Evolutionary conservation across 805 yeast genomes (phyloP), one percentile per base, ranked within the genome.

Genomic region (Yarrowia keelungensis): DNA sequence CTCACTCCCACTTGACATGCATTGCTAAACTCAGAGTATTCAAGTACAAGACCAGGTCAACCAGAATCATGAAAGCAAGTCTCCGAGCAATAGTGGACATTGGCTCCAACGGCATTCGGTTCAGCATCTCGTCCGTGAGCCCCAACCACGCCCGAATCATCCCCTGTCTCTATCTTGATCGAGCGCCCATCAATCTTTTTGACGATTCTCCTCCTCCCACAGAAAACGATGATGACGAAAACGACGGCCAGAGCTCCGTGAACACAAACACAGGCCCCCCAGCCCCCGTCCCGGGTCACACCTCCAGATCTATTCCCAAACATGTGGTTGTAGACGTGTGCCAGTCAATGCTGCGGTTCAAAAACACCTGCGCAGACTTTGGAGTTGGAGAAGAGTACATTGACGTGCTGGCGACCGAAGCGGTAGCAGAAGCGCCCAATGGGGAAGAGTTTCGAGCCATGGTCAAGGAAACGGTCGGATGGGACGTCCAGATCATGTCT

Each of bases 161-260:
- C 85, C 94, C 95, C 0, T 87, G 91, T 75, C 87, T 89, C 11
- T 89, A 86, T 78, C 90, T 89, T 71, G 94, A 89, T 72, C 79
- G 92, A 58, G 82, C 89, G 2, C 90, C 90, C 2, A 86, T 89
- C 12, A 87, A 92, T 0, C 76, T 89, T 19, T 88, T 86, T 74
- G 56, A 62, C 56, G 67, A 62, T 56, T 59, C 65, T 22, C 50
- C 65, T 5, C 51, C 32, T 4, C 50, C 65, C 32, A 35, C 65
- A 12, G 65, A 59, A 59, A 59, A 39, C 42, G 65, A 43, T 11
- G 65, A 59, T 16, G 65, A 59, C n/a, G 51, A 59, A 16, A 59
- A 59, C 51, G 65, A 59, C 32, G 65, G 65, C 42, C 65, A 59
- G 51, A 59, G 65, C 65, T 59, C 65, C 7, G 65, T 59, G 16